A percentile compares a stretch with the other conserved stretches of the same genome.
Evolutionary conservation across 2,329 filamentous ascomycete genomes (phyloP).

Genomic region (Colletotrichum sp.): DNA sequence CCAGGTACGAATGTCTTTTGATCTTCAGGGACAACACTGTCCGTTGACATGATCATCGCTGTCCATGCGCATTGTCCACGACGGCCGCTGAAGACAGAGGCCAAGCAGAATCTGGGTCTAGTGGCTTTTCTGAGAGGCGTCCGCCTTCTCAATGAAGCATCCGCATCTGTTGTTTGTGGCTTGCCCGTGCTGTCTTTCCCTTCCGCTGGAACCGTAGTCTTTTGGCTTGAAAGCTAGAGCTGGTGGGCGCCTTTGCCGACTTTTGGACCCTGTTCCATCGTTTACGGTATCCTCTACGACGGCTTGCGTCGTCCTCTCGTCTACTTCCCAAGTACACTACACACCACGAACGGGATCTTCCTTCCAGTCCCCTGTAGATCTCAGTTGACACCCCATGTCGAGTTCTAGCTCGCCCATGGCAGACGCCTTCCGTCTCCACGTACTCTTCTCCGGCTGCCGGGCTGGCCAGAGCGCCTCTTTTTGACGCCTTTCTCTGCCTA

Average conservation of each 20-base stretch:
- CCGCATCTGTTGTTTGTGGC: slow-evolving; percentile 1
- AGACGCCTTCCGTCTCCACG: background rate
- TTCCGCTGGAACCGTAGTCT: background rate
- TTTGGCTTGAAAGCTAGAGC: background rate
- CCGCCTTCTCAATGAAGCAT: background rate
- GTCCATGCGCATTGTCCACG: background rate
- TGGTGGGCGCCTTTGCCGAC: background rate
- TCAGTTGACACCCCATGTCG: background rate
- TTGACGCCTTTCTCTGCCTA: background rate
- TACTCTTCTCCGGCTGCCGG: background rate
- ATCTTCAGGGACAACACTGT: background rate
- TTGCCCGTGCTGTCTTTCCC: background rate
- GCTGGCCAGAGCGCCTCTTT: background rate
- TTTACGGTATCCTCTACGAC: background rate
- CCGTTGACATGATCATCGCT: background rate
- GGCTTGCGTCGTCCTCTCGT: no score
- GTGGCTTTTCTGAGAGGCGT: background rate
- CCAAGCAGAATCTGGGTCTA: background rate
- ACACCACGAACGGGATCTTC: background rate
- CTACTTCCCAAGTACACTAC: background rate
- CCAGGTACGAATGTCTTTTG: background rate
- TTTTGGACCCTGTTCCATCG: background rate
- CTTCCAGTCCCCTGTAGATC: background rate
- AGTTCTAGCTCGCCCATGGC: background rate
- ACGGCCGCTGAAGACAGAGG: background rate